Evolutionary conservation across 257 asterid species (phyloP), one percentile per base, ranked within the genome.

Genomic region (Plantago major): DNA sequence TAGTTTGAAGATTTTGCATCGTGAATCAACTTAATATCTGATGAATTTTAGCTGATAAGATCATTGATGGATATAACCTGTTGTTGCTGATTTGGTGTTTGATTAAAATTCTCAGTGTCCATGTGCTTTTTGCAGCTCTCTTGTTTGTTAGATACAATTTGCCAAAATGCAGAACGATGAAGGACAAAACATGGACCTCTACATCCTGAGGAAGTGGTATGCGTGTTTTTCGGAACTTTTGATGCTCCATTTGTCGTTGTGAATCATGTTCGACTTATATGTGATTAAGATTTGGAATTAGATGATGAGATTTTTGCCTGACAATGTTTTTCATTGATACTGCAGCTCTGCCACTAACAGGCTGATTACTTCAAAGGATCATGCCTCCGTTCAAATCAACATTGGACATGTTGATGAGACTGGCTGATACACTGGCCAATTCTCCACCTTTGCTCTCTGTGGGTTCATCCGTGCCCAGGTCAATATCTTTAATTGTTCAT

Each of bases 381-480:
- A 89, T 33, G 97, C 95, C 0, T 87, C 97, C 3, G 94, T 89
- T 26, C 97, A 89, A 77, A 72, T 90, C 62, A 89, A 89, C 53
- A 37, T 89, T 10, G 95, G 94, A 0, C 97, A 89, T 73, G 58
- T 89, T 80, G 95, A 90, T 63, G 96, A 83, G 76, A 68, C 53
- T 42, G 97, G 97, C 13, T 8, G 78, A 0, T 87, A 87, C 72
- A 85, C 81, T 1, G 90, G 92, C 11, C 75, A 57, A 42, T 81
- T 70, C 67, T 64, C 97, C 4, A 87, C 97, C 1, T 90, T 84
- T 60, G 95, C 97, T 40, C 88, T 90, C 4, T 90, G 96, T n/a
- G 97, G 96, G 11, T 90, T 74, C 74, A 74, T 90, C 58, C 97
- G 96, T 18, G 95, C 97, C 6, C 97, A 84, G 89, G 95, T 77